Evolutionary conservation across 345 rosid genomes (phyloP), one percentile per base, ranked within the genome.

Genomic region (Arabidopsis suecica): DNA sequence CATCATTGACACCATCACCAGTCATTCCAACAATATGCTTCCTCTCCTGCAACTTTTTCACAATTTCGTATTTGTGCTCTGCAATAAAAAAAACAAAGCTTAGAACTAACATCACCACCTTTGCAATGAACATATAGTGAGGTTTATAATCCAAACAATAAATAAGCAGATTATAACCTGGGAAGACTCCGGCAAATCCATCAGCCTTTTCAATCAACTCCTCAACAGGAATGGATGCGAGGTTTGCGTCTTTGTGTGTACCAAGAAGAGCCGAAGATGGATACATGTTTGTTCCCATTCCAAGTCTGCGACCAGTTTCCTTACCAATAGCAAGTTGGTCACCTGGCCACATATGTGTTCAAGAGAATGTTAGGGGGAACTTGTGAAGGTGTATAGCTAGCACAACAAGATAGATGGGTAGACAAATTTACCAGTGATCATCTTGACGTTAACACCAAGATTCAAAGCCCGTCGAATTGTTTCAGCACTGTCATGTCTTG

Each of bases 271-370:
- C 84, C 4, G 97, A 88, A 76, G 98, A 94, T 5, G 98, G 98
- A 71, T 94, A 94, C 98, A 94, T 94, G 77, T 94, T 94, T 75
- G 98, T 91, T 77, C 98, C 98, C 98, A 94, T 94, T 71, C 98
- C 98, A 74, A 94, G 98, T 84, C 97, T 88, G 74, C 98, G 77
- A 28, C 97, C 98, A 56, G 98, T 94, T 86, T 94, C 98, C 84
- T 94, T 94, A 65, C 64, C 97, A 72, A 94, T 94, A 73, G 98
- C 98, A 77, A 94, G 97, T 73, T 94, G 97, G 84, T 94, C 98
- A 73, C 98, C 98, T 86, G 78, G 57, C 48, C 75, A 55, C 37
- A 56, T 64, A 54, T 6, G 34, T 59, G 18, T 36, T 49, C 58
- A 76, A 44, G 59, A 54, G 25, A 42, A 55, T 50, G 65, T 76